A percentile compares a stretch with the other conserved stretches of the same genome.
Evolutionary conservation across 73 alveolate genomes (phyloP).

Genomic region (Blepharisma stoltei): DNA sequence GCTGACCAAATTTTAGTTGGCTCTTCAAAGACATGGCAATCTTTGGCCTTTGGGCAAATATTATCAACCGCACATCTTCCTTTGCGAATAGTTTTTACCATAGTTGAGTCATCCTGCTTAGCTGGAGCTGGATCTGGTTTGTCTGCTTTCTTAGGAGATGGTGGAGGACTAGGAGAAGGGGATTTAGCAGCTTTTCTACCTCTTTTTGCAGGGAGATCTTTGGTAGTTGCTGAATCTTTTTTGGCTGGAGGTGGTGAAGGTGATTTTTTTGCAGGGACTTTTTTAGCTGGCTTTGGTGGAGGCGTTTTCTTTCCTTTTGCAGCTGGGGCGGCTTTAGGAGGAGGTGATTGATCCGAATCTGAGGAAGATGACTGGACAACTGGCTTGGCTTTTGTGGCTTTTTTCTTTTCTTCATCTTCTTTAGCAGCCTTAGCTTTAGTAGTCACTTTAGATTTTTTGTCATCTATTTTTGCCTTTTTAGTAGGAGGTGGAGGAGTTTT

Average conservation of each 20-base stretch:
- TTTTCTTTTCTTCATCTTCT: not conserved
- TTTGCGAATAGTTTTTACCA: conserved; percentile 15
- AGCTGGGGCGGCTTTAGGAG: not conserved
- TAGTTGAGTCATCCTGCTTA: not conserved
- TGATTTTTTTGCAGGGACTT: not conserved
- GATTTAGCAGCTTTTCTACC: not conserved
- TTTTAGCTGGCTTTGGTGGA: not conserved
- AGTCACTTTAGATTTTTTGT: not conserved
- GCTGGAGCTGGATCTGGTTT: conserved; percentile 5
- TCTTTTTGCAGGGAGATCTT: not conserved
- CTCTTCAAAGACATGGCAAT: conserved; percentile 27
- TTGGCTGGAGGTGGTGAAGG: not conserved
- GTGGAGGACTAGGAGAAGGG: not conserved
- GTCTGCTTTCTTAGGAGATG: not conserved
- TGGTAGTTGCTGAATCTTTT: not conserved
- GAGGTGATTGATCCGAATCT: not conserved
- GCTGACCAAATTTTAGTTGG: conserved; percentile 2
- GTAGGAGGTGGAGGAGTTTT: not conserved
- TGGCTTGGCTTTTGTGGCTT: not conserved
- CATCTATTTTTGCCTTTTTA: not conserved
- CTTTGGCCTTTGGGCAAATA: conserved; percentile 5
- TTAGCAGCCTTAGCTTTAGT: not conserved
- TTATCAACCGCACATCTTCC: conserved; percentile 18
- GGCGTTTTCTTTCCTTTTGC: not conserved
- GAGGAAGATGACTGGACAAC: not conserved